A percentile compares a stretch with the other conserved stretches of the same genome.
phyloP scores from a whole-genome alignment of 2,329 filamentous ascomycete genomes.

The Hortaea werneckii region DNA sequence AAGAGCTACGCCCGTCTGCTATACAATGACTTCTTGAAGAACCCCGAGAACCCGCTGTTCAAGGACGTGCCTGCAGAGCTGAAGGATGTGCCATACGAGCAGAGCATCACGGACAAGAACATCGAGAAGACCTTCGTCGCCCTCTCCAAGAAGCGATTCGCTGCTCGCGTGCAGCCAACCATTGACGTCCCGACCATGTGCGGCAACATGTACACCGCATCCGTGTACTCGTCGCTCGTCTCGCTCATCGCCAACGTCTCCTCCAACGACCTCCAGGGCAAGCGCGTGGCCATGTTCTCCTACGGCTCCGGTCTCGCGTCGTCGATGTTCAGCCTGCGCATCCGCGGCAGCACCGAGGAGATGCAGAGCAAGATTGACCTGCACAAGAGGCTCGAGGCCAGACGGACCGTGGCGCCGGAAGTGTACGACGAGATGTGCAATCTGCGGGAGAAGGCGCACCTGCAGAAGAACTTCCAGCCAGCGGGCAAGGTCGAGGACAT shows the following conservation, averaged over 20 bases:
- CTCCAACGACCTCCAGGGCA: constrained; percentile 37
- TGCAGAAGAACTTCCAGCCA: constrained; percentile 41
- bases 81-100: constrained; percentile 35
- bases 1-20: constrained; percentile 44
- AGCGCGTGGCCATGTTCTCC: constrained; percentile 43
- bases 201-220: constrained; percentile 47
- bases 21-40: constrained; percentile 42
- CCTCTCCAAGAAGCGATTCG: constrained; percentile 43
- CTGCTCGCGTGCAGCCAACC: constrained; percentile 38
- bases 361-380: constrained; percentile 39
- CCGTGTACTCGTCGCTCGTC: constrained; percentile 41
- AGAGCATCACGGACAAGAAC: constrained; percentile 41
- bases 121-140: constrained; percentile 45
- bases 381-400: constrained; percentile 34
- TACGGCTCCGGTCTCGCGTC: constrained; percentile 43
- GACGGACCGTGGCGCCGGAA: constrained; percentile 37
- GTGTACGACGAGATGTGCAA: constrained; percentile 46
- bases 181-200: constrained; percentile 43
- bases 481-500: constrained; percentile 34
- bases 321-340: constrained; percentile 41
- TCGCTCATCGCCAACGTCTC: constrained; percentile 38
- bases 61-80: constrained; percentile 40
- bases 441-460: constrained; percentile 40
- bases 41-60: constrained; percentile 40
- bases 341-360: constrained; percentile 37